Evolutionary conservation across 2,329 filamentous ascomycete genomes (phyloP), one percentile per base, ranked within the genome.

Genomic region (Fusarium hainanense): DNA sequence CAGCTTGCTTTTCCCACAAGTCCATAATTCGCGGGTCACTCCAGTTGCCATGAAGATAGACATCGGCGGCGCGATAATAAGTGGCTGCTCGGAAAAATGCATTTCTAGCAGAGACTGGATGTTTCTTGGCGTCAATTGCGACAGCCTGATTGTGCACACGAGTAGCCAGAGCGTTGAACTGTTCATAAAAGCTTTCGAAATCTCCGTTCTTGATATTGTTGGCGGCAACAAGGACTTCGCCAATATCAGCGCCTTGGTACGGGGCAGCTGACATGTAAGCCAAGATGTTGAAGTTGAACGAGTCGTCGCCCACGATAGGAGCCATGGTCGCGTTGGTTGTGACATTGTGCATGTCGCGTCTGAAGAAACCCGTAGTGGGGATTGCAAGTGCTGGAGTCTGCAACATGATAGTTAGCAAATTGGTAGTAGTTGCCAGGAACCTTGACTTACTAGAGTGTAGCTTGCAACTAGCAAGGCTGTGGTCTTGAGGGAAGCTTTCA

Each of bases 41-140:
- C 76, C 73, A 76, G 70, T 85, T 80, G 2, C 75, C 77, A 50
- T 81, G 79, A 12, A 83, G 73, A 68, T 78, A 85, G 64, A 82
- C 82, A 62, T 81, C 79, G 11, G 83, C 79, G 0, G 71, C 55
- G 23, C 83, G 79, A 67, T 79, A 84, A 70, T 85, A 85, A 2
- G 73, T 78, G 1, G 82, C 67, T 4, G 81, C 79, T 7, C 75
- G 77, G 68, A 85, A 83, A 28, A 54, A 74, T 8, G 71, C 60
- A 8, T 72, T 67, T 18, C 72, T 64, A 16, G 71, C 75, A 11
- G 74, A 76, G 28, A 77, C n/a, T 0, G 75, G 72, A 28, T 77
- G 63, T 5, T 69, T 73, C 1, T 54, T 51, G 2, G 59, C 23
- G 6, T 72, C 69, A 0, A 73, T 69, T n/a, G 59, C 57, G 37